Evolutionary conservation across 495 filamentous ascomycete genomes (phyloP), one percentile per base, ranked within the genome.

Genomic region (Bacidia gigantensis): DNA sequence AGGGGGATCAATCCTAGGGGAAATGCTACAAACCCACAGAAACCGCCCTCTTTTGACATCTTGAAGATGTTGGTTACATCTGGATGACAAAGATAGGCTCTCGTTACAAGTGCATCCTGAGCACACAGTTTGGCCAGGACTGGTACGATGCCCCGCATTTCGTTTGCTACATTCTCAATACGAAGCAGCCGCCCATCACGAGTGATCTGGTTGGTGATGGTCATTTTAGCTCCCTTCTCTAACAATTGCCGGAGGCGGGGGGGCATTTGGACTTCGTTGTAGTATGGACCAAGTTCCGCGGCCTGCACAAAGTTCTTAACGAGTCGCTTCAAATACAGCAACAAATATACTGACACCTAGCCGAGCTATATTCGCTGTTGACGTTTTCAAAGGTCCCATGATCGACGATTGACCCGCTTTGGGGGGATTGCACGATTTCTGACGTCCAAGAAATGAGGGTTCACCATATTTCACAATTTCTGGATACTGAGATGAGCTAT

Each of bases 191-290:
- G 71, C 11, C 74, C 78, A 57, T 78, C 72, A 0, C 62, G 43
- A 26, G 70, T 66, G 23, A 83, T 77, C 35, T 67, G 76, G 63
- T 80, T 80, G 53, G 69, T 62, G 12, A 70, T 68, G 26, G 73
- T 75, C 23, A 77, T 67, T 50, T 74, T 75, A 14, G 78, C 79
- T 23, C 81, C 80, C 40, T 71, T 76, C 56, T 83, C 75, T 2
- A 96, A 74, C 60, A 84, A 67, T 20, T 73, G 72, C 10, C 76
- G 73, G 7, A 98, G 76, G 81, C 84, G 85, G 10, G 69, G 69
- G 0, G 92, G 92, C 92, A 98, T 98, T 55, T 78, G 75, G 35
- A 84, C 80, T 64, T 98, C 92, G 61, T 87, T 77, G 5, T 88
- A 86, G 69, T 92, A 79, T 11, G 83, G 86, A 0, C 92, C 92